Evolutionary conservation across 1,139 yeast genomes (phyloP), one percentile per base, ranked within the genome.

Genomic region (Saccharomyces hybrid): DNA sequence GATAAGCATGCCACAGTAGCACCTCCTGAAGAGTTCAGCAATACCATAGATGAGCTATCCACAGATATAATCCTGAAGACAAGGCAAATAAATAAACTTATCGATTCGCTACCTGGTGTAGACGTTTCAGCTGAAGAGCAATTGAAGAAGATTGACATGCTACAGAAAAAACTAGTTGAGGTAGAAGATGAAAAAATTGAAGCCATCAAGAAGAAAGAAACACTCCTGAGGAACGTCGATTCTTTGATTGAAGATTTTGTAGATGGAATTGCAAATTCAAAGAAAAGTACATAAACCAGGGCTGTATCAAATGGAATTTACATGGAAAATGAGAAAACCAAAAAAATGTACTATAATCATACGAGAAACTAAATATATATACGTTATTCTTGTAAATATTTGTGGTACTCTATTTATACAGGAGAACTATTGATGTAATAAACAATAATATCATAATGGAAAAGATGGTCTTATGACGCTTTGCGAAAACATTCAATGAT

Each of bases 51-150:
- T 62, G 95, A 86, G 63, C 76, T 93, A 19, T 82, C 96, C 1
- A 82, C 87, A 0, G 98, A 93, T 67, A 80, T 93, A 19, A 88
- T 91, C 26, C 73, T 89, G 57, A 90, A 91, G 65, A 82, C 96
- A 3, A 79, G 95, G 61, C 99, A 93, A 68, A 88, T 91, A 16
- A 81, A 88, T 51, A 83, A 87, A 70, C 79, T 93, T 46, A 90
- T 93, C 32, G 96, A 88, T 66, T 83, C 95, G 2, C 74, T 93
- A 49, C 99, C 99, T 0, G 98, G 98, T 3, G 88, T 90, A 2
- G 97, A 95, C 13, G 90, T 87, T 0, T 82, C 91, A 2, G 88
- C 88, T 31, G 80, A 78, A 48, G 84, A 81, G 53, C 99, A 93
- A 70, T 68, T 90, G 67, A 73, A 73, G 41, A 77, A 79, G 59